Base-by-base conservation (phyloP, 805 yeast genomes). In the Candida tammaniensis region DNA sequence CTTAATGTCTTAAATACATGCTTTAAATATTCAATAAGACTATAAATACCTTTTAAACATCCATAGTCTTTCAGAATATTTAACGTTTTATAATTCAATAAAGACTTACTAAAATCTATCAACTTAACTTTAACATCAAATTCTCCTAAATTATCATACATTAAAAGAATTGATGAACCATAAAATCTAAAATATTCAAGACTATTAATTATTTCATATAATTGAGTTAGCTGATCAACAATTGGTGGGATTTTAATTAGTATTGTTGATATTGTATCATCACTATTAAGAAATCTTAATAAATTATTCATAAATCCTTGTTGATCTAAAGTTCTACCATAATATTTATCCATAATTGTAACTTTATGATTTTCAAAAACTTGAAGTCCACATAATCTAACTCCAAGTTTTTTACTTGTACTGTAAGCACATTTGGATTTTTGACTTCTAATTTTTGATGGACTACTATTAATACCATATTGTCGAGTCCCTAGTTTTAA, bases 401-500 rank as follows among this genome's bases (percentile, higher is more conserved):
- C 95, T 7, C 99, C 99, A 21, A 93, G 68, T 39, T 68, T 62
- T 27, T 87, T 66, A 2, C 93, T 81, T 0, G 98, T 91, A 0
- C 98, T 91, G 36, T 68, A 60, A 3, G 72, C 63, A 58, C 99
- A 93, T 59, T 93, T 93, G 35, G 70, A 69, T 21, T 86, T 63
- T 61, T 93, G 98, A 1, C 96, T 86, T 30, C 63, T 54, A 51
- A 80, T 82, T 59, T 93, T 93, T 31, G 78, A 62, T 10, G 61
- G 56, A 5, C 72, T 70, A 0, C 98, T 97, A 44, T 88, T 95
- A n/a, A 91, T 82, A 7, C 99, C 98, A 51, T 93, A 93, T 59
- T 93, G 99, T 39, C 99, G 72, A 0, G 99, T 91, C 0, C 99
- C 99, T 98, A 93, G 93, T 55, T 93, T 93, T 48, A 93, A 68